Evolutionary conservation across 1,284 basidiomycete species (phyloP).

Genomic region (Naganishia cerealis): DNA sequence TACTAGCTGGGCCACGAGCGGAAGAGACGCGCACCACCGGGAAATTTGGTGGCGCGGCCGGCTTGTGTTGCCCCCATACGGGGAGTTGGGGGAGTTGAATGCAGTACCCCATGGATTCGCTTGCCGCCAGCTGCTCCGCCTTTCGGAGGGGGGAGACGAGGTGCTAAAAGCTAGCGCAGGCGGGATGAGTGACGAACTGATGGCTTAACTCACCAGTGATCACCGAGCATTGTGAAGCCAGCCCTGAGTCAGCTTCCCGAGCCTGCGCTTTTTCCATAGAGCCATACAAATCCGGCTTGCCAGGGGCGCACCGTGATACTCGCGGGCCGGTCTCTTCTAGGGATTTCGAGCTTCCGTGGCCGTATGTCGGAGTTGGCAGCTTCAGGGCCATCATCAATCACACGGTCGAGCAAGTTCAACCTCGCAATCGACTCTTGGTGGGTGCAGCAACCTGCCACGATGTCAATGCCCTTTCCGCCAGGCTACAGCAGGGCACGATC

Average conservation of each 20-base stretch:
- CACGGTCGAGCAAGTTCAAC: constrained; percentile 21
- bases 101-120: too few relatives aligned
- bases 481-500: constrained; percentile 22
- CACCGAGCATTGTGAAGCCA: not conserved
- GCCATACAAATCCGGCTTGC: not conserved
- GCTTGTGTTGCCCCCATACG: too few relatives aligned
- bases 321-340: not conserved
- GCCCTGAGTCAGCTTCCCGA: not conserved
- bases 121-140: too few relatives aligned
- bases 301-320: not conserved
- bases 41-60: too few relatives aligned
- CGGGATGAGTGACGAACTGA: too few relatives aligned
- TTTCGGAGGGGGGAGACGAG: too few relatives aligned
- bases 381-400: not conserved
- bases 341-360: not conserved
- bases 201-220: not conserved
- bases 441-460: constrained; percentile 22
- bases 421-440: constrained; percentile 11
- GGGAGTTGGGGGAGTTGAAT: too few relatives aligned
- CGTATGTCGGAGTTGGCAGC: not conserved
- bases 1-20: too few relatives aligned
- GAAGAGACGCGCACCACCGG: too few relatives aligned
- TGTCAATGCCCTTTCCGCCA: constrained; percentile 28
- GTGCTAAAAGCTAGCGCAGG: too few relatives aligned
- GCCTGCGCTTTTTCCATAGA: not conserved